Conservation (phyloP, 2,329 filamentous ascomycete genomes). For the Tolypocladium pustulatum region DNA sequence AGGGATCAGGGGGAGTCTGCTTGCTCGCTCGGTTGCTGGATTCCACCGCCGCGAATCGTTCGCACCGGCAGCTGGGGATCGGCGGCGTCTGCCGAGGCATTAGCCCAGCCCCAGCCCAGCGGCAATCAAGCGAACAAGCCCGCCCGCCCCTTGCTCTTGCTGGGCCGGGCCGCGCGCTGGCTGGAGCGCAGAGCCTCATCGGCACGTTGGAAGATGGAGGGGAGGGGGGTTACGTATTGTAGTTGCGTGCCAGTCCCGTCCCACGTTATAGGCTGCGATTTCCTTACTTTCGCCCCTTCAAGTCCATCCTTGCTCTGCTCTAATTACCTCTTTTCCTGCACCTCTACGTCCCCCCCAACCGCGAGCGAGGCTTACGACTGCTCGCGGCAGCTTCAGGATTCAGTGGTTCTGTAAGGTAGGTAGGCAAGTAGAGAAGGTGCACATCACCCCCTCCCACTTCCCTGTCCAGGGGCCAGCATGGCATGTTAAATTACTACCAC, state of each 20-base stretch:
- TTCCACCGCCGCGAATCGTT: background rate
- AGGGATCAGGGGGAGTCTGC: too few species aligned
- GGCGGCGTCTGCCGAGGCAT: background rate
- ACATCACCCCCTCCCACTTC: background rate
- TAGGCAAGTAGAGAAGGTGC: background rate
- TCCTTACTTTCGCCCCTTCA: background rate
- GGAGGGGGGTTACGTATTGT: too few species aligned
- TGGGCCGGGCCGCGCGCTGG: background rate
- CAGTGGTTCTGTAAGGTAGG: background rate
- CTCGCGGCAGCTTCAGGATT: background rate
- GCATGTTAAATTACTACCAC: background rate
- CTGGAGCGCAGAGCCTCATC: background rate
- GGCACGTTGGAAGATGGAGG: too few species aligned
- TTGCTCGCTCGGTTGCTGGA: too few species aligned
- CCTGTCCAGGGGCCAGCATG: background rate
- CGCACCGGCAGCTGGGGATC: background rate
- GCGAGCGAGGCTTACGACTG: background rate
- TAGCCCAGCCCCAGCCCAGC: too few species aligned
- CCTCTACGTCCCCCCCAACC: too few species aligned
- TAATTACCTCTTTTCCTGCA: too few species aligned
- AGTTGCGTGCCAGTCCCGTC: too few species aligned
- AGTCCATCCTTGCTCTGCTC: background rate
- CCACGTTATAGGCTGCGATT: too few species aligned
- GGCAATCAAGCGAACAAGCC: background rate
- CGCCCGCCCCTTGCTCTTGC: background rate